A percentile compares a stretch with the other conserved stretches of the same genome.
phyloP scores from a whole-genome alignment of 2,329 filamentous ascomycete species.

The Diaporthe citrichinensis region DNA sequence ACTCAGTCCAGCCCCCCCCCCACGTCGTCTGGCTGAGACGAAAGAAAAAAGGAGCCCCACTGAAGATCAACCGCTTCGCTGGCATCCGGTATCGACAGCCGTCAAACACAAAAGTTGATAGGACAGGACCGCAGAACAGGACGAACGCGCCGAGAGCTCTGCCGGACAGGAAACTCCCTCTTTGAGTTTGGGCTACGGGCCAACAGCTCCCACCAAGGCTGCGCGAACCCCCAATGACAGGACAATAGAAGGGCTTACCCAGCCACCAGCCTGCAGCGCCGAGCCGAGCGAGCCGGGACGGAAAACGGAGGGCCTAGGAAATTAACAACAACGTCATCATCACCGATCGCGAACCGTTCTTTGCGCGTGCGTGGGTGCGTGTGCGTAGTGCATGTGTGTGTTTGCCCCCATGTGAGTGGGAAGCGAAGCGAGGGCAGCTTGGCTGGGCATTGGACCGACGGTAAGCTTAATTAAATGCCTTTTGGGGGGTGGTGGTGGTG shows the following conservation, averaged over 20 bases:
- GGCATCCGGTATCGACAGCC: constrained; percentile 17
- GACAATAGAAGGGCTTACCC: neutral
- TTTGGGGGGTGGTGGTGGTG: neutral
- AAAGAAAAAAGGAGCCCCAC: neutral
- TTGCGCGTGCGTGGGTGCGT: neutral
- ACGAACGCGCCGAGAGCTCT: constrained; percentile 14
- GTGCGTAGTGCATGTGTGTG: neutral
- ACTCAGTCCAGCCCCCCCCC: constrained; percentile 17
- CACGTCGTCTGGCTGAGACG: constrained; percentile 24
- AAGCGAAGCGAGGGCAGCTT: constrained; percentile 16
- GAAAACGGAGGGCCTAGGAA: neutral
- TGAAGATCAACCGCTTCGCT: constrained; percentile 21
- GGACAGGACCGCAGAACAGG: neutral
- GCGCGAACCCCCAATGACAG: neutral
- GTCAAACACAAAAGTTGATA: neutral
- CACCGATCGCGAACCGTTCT: neutral
- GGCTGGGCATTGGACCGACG: constrained; percentile 25
- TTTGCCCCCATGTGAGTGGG: neutral
- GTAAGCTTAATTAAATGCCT: constrained; percentile 31
- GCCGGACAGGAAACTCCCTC: neutral
- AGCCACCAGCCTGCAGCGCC: constrained; percentile 25
- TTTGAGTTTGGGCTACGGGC: constrained; percentile 23
- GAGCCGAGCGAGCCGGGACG: constrained; percentile 22
- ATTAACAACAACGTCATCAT: constrained; percentile 23
- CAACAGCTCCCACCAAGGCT: neutral